phyloP scores from a whole-genome alignment of 225 moss, liverwort and hornwort species.

The Physcomitrium patens region DNA sequence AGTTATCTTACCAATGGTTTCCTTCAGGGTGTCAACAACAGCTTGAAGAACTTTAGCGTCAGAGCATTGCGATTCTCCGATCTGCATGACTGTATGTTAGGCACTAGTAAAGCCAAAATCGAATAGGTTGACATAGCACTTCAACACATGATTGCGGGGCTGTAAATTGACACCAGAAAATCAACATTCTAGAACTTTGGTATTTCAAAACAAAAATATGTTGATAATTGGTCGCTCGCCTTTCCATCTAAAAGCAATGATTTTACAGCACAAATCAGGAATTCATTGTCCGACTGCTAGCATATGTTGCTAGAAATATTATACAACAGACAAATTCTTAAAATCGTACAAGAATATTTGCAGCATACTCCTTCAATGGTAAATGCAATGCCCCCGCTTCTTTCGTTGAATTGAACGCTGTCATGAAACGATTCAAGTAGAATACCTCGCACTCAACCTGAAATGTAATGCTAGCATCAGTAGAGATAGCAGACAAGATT shows the following conservation, averaged over 20 bases:
- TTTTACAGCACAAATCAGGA: neutral
- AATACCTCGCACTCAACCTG: conserved; percentile 58
- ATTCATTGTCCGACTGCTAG: neutral
- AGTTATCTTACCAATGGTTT: conserved; percentile 73
- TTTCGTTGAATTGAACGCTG: conserved; percentile 58
- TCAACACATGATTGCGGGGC: conserved; percentile 18
- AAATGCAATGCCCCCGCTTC: conserved; percentile 64
- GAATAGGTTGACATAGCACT: conserved; percentile 6
- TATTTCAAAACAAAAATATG: conserved; percentile 7
- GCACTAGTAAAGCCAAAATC: conserved; percentile 29
- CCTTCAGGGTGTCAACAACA: conserved; percentile 84
- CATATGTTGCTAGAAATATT: conserved; percentile 1
- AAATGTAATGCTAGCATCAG: conserved; percentile 43
- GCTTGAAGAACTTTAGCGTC: conserved; percentile 87
- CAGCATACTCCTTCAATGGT: conserved; percentile 64
- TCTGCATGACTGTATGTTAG: conserved; percentile 54
- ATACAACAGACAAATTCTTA: neutral
- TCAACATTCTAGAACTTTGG: conserved; percentile 6
- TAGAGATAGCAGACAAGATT: conserved; percentile 16
- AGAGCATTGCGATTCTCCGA: conserved; percentile 88
- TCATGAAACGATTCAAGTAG: conserved; percentile 61
- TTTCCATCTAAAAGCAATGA: conserved; percentile 12
- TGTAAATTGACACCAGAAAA: conserved; percentile 13
- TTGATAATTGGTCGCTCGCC: conserved; percentile 7
- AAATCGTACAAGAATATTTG: conserved; percentile 54